These are phyloP conservation scores for Abelmoschus esculentus DNA, from an alignment of 345 rosid species.

Conservation along the genomic window DNA sequence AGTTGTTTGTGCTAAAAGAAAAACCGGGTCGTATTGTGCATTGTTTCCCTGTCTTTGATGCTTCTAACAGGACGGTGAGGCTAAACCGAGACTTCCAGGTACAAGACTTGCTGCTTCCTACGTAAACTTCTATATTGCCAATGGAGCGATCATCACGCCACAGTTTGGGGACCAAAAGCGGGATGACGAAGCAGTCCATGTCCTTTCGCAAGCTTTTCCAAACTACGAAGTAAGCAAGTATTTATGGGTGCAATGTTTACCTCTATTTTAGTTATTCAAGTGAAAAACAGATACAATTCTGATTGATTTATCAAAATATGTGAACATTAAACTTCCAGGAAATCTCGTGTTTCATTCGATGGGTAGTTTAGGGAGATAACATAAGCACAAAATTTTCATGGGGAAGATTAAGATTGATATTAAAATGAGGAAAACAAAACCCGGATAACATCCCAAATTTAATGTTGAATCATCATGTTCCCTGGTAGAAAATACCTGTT, in stretches of 20 bases:
- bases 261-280: not conserved
- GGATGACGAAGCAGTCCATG: conserved; percentile 72
- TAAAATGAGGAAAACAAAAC: not conserved
- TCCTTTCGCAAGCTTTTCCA: conserved; percentile 64
- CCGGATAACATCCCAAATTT: not conserved
- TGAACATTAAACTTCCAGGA: not conserved
- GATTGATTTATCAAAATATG: not conserved
- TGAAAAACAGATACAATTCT: not conserved
- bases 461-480: too few relatives aligned
- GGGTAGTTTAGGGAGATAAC: not conserved
- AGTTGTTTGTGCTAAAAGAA: not conserved
- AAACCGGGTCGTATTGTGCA: not conserved
- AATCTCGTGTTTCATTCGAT: not conserved
- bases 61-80: conserved; percentile 7
- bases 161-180: conserved; percentile 74
- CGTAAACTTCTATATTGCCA: conserved; percentile 10
- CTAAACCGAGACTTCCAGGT: conserved; percentile 25
- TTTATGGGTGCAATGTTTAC: not conserved
- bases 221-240: conserved; percentile 41
- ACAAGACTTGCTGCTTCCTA: conserved; percentile 39
- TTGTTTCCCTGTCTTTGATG: not conserved
- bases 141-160: conserved; percentile 27
- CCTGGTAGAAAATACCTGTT: too few relatives aligned
- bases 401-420: not conserved
- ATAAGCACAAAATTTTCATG: not conserved